Evolutionary conservation across 1,284 basidiomycete genomes (phyloP).

Genomic region (Afroboletus lepidellus): DNA sequence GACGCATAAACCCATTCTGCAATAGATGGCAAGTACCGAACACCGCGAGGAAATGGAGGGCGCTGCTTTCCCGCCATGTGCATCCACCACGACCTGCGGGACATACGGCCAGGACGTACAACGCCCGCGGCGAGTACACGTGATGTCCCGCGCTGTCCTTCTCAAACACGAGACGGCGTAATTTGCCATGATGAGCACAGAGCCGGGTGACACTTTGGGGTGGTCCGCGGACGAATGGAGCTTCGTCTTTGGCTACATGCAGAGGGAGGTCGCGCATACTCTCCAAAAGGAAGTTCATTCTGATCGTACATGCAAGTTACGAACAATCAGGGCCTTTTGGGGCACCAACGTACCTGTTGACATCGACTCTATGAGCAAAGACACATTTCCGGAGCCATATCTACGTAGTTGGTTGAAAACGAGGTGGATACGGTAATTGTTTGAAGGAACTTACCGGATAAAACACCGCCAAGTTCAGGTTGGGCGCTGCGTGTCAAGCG

Average conservation of each 20-base stretch:
- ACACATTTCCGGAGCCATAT: neutral
- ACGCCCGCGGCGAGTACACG: conserved; percentile 7
- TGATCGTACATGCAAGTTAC: conserved; percentile 8
- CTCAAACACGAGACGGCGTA: conserved; percentile 45
- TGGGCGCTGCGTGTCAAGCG: neutral
- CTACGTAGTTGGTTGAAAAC: conserved; percentile 1
- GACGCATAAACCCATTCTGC: neutral
- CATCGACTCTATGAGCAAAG: conserved; percentile 1
- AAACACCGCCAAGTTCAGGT: conserved; percentile 1
- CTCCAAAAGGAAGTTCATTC: conserved; percentile 36
- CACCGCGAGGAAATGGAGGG: conserved; percentile 8
- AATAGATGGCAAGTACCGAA: conserved; percentile 2
- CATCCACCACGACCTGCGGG: neutral
- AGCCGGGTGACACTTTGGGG: conserved; percentile 41
- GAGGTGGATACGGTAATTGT: neutral
- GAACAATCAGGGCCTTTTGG: conserved; percentile 4
- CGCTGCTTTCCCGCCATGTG: conserved; percentile 4
- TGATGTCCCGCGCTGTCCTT: conserved; percentile 26
- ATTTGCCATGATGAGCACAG: conserved; percentile 45
- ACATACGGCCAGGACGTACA: neutral
- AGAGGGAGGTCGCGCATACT: conserved; percentile 37
- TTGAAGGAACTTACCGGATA: conserved; percentile 10
- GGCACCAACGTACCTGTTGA: conserved; percentile 14
- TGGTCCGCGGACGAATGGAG: conserved; percentile 41
- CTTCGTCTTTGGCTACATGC: conserved; percentile 7